Conservation (phyloP, 2,329 filamentous ascomycete species). For the Arachnomyces sp. region DNA sequence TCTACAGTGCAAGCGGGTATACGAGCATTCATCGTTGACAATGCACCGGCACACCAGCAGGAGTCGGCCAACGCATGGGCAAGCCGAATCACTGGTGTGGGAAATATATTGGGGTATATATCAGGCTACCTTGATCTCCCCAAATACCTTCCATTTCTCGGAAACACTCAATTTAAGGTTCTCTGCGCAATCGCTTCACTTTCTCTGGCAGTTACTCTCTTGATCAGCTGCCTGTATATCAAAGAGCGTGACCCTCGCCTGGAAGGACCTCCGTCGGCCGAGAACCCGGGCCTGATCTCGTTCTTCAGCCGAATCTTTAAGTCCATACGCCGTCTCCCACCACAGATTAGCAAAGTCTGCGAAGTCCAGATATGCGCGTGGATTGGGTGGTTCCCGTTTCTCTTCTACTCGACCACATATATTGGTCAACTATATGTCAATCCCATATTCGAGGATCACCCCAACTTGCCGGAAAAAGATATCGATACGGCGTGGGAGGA, state of each 20-base stretch:
- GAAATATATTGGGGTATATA: slow-evolving; percentile 84
- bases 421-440: slow-evolving; percentile 89
- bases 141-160: slow-evolving; percentile 66
- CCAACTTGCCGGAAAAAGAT: slow-evolving; percentile 65
- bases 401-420: slow-evolving; percentile 93
- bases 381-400: slow-evolving; percentile 91
- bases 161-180: slow-evolving; percentile 84
- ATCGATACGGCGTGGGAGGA: slow-evolving; percentile 74
- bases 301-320: slow-evolving; percentile 74
- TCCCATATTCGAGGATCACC: slow-evolving; percentile 67
- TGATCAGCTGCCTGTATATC: slow-evolving; percentile 61
- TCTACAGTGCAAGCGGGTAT: slow-evolving; percentile 73
- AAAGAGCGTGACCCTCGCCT: slow-evolving; percentile 71
- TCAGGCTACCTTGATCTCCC: slow-evolving; percentile 79
- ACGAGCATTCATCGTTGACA: slow-evolving; percentile 87
- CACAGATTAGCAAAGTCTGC: slow-evolving; percentile 75
- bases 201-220: slow-evolving; percentile 59
- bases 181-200: slow-evolving; percentile 79
- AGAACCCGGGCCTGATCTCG: slow-evolving; percentile 57
- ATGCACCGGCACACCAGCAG: slow-evolving; percentile 85
- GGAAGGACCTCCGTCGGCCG: slow-evolving; percentile 54
- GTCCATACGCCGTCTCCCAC: slow-evolving; percentile 69
- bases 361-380: slow-evolving; percentile 77
- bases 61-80: slow-evolving; percentile 93
- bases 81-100: slow-evolving; percentile 73